Base-by-base conservation (phyloP, 805 yeast species). In the Myxozyma monticola region DNA sequence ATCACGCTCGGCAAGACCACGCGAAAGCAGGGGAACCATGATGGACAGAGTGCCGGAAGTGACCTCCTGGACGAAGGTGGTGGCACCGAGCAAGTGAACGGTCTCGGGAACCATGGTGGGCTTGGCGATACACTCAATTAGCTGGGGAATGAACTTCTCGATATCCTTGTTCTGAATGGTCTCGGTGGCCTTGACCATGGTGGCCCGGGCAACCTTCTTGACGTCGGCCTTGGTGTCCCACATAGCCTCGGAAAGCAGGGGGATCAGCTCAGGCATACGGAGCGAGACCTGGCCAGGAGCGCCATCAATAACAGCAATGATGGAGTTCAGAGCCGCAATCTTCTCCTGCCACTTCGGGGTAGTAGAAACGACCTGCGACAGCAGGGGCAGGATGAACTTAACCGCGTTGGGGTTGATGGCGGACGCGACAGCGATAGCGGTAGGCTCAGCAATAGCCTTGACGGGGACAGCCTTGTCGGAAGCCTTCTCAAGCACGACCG, bases 1-100 rank as follows among this genome's bases (percentile, higher is more conserved):
- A 71, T 93, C 99, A 83, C 99, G 93, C 82, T 93, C 99, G 70
- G 95, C 95, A 73, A 93, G 83, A 91, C 99, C 99, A 86, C 99
- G 91, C 66, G 96, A 83, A 74, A 93, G 83, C 72, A 93, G 82
- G 72, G 99, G 99, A 64, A 89, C 96, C 99, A 93, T 93, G 79
- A 93, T 91, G 73, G 99, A 90, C 70, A 93, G 82, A 68, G 99
- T 95, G 68, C 98, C 98, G 78, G 95, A 90, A 75, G 99, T 95
- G 68, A 93, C 99, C 81, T 93, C 99, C 68, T 97, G 89, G 67
- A 93, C 99, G 73, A 93, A 93, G 70, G 99, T 93, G 68, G 99
- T 93, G 70, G 99, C 98, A 89, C 99, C 99, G 73, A 93, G 85
- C 68, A 83, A 75, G 79, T 93, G 99, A 63, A 93, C 98, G 67